Conservation (phyloP, 371 early-diverging fungal species). For the Ordospora pajunii region DNA sequence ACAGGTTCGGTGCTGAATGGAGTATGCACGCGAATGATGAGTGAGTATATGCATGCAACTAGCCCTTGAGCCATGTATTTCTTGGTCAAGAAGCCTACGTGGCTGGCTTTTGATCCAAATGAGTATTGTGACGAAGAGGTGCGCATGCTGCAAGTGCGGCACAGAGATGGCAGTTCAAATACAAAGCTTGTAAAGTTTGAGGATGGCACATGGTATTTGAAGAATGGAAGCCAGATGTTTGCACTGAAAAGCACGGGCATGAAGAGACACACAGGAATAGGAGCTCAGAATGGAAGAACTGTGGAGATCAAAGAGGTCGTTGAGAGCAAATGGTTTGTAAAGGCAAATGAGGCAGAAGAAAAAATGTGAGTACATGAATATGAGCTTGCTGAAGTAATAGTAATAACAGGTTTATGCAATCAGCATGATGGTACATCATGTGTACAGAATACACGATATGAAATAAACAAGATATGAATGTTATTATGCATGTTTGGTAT, state of each 20-base stretch:
- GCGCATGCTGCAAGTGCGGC: conserved; percentile 13
- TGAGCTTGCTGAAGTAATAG: no score
- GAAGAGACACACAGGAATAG: neutral
- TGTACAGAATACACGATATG: no score
- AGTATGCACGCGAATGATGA: no score
- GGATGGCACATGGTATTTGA: conserved; percentile 40
- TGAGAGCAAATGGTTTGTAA: neutral
- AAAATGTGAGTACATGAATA: no score
- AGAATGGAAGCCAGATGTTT: conserved; percentile 39
- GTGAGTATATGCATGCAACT: no score
- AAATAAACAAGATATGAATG: no score
- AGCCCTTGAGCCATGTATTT: conserved; percentile 16
- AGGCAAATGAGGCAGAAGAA: neutral
- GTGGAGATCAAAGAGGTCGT: neutral
- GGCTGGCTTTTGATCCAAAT: conserved; percentile 17
- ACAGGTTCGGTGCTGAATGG: no score
- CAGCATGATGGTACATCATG: no score
- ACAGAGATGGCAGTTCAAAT: conserved; percentile 2
- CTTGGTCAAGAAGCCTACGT: conserved; percentile 42
- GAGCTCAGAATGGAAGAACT: neutral
- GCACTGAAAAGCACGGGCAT: neutral
- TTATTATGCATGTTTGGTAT: no score
- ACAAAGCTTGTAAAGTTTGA: conserved; percentile 23
- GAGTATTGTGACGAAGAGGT: conserved; percentile 36
- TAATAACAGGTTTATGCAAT: no score